Conservation (phyloP, 306 rosid species). For the Neltuma alba region DNA sequence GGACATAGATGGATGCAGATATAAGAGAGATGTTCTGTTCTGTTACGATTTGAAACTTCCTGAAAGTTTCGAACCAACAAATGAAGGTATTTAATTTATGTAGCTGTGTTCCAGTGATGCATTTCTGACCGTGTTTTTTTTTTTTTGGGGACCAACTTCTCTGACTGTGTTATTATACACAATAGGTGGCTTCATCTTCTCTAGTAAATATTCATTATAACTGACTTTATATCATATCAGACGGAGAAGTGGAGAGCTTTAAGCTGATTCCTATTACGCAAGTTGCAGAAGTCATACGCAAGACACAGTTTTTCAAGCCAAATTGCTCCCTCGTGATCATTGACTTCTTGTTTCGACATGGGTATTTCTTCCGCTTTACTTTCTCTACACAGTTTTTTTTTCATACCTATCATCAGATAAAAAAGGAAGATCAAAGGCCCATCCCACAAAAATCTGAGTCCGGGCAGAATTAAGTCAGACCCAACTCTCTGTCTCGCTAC, state of each 20-base stretch:
- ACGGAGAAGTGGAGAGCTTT: constrained; percentile 94
- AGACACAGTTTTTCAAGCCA: constrained; percentile 68
- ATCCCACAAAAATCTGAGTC: not conserved
- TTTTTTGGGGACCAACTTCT: too few relatives aligned
- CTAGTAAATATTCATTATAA: constrained; percentile 7
- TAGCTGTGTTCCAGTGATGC: constrained; percentile 9
- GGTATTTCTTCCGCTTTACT: constrained; percentile 52
- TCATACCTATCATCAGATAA: not conserved
- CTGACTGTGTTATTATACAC: constrained; percentile 11
- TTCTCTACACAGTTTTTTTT: not conserved
- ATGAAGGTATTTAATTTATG: constrained; percentile 59
- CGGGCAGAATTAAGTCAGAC: not conserved
- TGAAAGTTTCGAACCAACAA: constrained; percentile 67
- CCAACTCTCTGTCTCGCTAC: not conserved
- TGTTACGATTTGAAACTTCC: constrained; percentile 93
- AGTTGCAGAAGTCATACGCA: constrained; percentile 71
- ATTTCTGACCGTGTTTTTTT: too few relatives aligned
- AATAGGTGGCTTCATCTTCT: constrained; percentile 1
- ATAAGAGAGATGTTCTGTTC: constrained; percentile 78
- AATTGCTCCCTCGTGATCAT: constrained; percentile 76
- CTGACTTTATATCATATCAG: constrained; percentile 46
- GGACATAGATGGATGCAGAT: constrained; percentile 79
- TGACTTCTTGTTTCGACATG: constrained; percentile 78
- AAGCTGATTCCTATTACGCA: constrained; percentile 64
- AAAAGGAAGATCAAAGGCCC: not conserved